Conservation (phyloP, 371 early-diverging fungal genomes). For the Mucor racemosus region DNA sequence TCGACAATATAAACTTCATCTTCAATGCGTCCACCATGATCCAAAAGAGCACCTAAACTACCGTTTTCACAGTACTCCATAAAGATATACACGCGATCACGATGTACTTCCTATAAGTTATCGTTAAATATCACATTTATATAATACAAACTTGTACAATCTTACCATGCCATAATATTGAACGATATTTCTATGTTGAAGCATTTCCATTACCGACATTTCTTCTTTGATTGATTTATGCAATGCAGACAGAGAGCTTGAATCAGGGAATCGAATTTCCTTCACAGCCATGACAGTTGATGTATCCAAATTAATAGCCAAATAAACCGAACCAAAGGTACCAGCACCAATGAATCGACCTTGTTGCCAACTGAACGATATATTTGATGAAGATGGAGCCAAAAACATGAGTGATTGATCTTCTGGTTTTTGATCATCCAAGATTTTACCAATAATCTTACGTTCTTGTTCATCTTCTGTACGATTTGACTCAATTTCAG, state of each 20-base stretch:
- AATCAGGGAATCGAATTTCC: constrained; percentile 88
- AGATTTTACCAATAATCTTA: constrained; percentile 74
- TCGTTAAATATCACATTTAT: not conserved
- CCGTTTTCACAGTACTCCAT: constrained; percentile 95
- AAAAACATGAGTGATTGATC: constrained; percentile 79
- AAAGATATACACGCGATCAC: constrained; percentile 90
- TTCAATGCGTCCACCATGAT: constrained; percentile 80
- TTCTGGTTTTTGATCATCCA: constrained; percentile 79
- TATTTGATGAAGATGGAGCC: constrained; percentile 75
- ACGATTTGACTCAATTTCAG: constrained; percentile 55
- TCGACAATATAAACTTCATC: constrained; percentile 76
- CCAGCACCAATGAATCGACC: constrained; percentile 90
- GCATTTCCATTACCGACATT: constrained; percentile 90
- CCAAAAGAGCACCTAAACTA: constrained; percentile 76
- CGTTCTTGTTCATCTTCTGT: constrained; percentile 58
- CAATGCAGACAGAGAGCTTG: constrained; percentile 66
- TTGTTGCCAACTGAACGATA: constrained; percentile 87
- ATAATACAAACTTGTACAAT: not conserved
- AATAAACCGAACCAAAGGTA: constrained; percentile 85
- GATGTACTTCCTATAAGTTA: constrained; percentile 74
- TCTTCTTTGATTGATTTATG: constrained; percentile 85
- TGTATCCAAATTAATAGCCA: constrained; percentile 83
- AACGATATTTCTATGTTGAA: constrained; percentile 90
- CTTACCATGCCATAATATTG: constrained; percentile 84
- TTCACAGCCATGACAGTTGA: constrained; percentile 94